Evolutionary conservation across 2,329 filamentous ascomycete species (phyloP).

Genomic region (Beauveria sp.): DNA sequence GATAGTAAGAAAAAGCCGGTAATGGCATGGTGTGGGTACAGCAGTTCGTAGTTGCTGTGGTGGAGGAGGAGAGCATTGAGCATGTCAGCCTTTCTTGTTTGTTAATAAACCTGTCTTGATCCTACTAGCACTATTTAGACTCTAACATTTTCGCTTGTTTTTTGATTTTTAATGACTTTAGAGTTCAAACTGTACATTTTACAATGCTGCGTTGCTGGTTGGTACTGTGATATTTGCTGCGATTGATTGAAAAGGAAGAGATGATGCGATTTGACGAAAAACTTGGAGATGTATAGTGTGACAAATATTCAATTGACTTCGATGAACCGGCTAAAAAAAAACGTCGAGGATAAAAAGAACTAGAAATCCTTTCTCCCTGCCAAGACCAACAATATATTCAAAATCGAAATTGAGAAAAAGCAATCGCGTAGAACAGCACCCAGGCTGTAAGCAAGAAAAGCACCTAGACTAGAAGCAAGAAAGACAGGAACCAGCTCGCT

Average conservation of each 20-base stretch:
- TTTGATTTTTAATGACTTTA: not conserved
- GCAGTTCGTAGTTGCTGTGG: not conserved
- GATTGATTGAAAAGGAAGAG: too few relatives aligned
- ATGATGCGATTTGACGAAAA: not conserved
- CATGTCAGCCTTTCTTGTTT: not conserved
- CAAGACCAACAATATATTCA: not conserved
- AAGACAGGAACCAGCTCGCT: not conserved
- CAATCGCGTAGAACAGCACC: not conserved
- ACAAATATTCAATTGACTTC: not conserved
- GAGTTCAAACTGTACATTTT: not conserved
- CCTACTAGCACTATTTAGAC: slow-evolving; percentile 3
- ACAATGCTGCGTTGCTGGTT: too few relatives aligned
- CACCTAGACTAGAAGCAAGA: not conserved
- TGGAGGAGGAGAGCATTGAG: not conserved
- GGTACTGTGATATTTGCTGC: too few relatives aligned
- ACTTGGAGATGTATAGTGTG: not conserved
- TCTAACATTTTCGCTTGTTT: not conserved
- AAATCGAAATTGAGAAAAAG: not conserved
- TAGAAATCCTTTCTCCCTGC: not conserved
- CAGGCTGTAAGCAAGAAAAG: not conserved
- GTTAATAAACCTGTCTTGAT: not conserved
- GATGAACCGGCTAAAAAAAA: not conserved
- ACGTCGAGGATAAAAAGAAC: not conserved
- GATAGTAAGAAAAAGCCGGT: not conserved
- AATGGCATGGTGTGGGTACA: not conserved